phyloP scores from a whole-genome alignment of 495 filamentous ascomycete genomes.

The Penicillium psychrofluorescens region DNA sequence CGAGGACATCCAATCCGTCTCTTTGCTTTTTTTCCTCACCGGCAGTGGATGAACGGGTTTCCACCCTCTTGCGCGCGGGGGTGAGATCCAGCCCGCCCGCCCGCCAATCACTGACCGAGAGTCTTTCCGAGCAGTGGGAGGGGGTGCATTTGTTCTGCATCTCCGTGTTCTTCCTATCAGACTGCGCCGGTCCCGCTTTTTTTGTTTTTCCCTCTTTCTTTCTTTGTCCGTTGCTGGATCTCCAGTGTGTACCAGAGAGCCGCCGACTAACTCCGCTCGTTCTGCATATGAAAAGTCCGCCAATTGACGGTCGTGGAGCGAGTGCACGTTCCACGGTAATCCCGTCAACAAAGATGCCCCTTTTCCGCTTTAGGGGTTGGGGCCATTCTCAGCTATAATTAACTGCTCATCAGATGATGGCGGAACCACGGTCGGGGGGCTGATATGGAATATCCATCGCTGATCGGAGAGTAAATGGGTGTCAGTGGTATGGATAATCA shows the following conservation, averaged over 20 bases:
- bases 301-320: background rate
- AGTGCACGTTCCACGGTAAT: background rate
- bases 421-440: too few species aligned
- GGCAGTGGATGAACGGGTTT: conserved; percentile 17
- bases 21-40: conserved; percentile 3
- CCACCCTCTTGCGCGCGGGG: conserved; percentile 23
- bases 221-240: background rate
- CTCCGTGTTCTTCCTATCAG: conserved; percentile 13
- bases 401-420: background rate
- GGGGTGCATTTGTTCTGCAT: conserved; percentile 22
- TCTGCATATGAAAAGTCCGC: background rate
- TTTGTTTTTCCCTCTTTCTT: background rate
- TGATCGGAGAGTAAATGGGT: too few species aligned
- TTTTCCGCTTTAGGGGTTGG: background rate
- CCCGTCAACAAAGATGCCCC: background rate
- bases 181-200: conserved; percentile 1
- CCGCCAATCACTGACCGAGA: conserved; percentile 19
- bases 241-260: conserved; percentile 16
- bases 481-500: too few species aligned
- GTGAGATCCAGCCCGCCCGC: conserved; percentile 13
- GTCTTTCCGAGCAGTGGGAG: conserved; percentile 25
- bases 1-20: too few species aligned
- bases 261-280: conserved; percentile 16
- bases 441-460: too few species aligned
- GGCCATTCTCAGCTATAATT: background rate